Conservation (phyloP, 2,329 filamentous ascomycete genomes). For the Alternaria solani region DNA sequence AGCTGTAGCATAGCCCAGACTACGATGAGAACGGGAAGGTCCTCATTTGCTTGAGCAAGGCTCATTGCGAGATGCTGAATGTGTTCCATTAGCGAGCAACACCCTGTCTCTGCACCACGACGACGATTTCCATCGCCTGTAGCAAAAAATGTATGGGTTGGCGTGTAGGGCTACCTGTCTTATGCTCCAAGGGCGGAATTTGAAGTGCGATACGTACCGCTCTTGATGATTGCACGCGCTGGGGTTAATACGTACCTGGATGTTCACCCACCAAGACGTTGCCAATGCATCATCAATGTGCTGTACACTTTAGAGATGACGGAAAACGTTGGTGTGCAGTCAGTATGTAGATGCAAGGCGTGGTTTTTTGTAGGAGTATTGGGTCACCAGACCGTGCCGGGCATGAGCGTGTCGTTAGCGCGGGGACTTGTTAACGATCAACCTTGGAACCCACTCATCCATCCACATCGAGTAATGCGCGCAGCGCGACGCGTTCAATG, state of each 20-base stretch:
- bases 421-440: slow-evolving; percentile 19
- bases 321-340: not conserved
- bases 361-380: not conserved
- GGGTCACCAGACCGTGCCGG: not conserved
- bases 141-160: not conserved
- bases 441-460: slow-evolving; percentile 17
- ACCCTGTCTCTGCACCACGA: too few relatives aligned
- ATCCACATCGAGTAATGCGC: slow-evolving; percentile 22
- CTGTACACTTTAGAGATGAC: not conserved
- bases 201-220: not conserved
- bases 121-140: too few relatives aligned
- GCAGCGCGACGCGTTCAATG: slow-evolving; percentile 38
- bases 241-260: not conserved
- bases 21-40: not conserved
- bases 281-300: not conserved
- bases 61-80: not conserved
- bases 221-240: not conserved
- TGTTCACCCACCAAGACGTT: not conserved
- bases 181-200: not conserved
- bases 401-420: slow-evolving; percentile 11
- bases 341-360: not conserved
- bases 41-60: not conserved
- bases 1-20: not conserved
- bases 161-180: not conserved
- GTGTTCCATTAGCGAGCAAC: not conserved